Conservation (phyloP, 2,329 filamentous ascomycete species). For the Diplodia sapinea region DNA sequence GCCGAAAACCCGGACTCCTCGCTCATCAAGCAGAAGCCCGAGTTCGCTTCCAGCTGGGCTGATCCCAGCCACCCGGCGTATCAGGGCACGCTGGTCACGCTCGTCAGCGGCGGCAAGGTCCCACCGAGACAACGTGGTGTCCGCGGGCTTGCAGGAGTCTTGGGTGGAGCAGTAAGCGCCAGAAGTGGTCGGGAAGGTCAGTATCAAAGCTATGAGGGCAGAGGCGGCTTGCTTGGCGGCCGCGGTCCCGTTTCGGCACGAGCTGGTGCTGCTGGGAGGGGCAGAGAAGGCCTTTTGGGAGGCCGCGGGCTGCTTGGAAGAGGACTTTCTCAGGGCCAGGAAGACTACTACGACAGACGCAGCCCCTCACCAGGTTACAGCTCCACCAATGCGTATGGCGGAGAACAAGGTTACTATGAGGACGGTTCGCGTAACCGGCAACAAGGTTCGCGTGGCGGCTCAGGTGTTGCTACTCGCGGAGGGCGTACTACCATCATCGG, state of each 20-base stretch:
- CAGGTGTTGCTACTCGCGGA: background rate
- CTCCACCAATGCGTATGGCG: background rate
- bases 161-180: background rate
- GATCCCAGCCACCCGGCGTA: constrained; percentile 60
- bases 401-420: background rate
- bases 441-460: background rate
- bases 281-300: background rate
- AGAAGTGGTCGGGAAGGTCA: background rate
- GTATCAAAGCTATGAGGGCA: background rate
- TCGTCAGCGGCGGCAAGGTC: constrained; percentile 55
- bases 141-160: constrained; percentile 8
- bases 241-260: background rate
- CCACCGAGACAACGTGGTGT: constrained; percentile 36
- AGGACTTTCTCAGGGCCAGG: background rate
- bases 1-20: constrained; percentile 50
- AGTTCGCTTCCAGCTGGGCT: constrained; percentile 56
- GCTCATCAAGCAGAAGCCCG: constrained; percentile 44
- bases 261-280: background rate
- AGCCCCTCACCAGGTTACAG: background rate
- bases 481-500: constrained; percentile 15
- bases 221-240: background rate
- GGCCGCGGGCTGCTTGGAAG: background rate
- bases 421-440: background rate
- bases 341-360: background rate
- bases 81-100: constrained; percentile 54